Conservation (phyloP, 2,329 filamentous ascomycete species). For the Alternaria tenuissima region DNA sequence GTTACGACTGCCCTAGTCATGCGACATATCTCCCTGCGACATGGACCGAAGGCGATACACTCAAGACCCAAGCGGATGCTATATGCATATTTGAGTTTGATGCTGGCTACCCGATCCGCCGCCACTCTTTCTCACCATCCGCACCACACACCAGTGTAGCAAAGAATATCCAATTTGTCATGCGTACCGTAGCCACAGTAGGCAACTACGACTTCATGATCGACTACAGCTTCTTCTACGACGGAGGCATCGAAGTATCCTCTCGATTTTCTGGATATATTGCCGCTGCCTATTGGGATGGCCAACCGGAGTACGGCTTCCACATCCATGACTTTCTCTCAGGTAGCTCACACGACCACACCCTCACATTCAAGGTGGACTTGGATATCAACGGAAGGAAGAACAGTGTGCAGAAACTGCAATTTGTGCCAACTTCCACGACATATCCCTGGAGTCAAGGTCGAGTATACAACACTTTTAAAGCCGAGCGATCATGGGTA, state of each 20-base stretch:
- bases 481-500: slow-evolving; percentile 55
- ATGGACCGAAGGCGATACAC: slow-evolving; percentile 50
- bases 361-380: slow-evolving; percentile 54
- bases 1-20: slow-evolving; percentile 63
- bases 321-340: slow-evolving; percentile 50
- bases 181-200: slow-evolving; percentile 60
- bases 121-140: slow-evolving; percentile 32
- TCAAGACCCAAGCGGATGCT: slow-evolving; percentile 48
- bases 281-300: slow-evolving; percentile 33
- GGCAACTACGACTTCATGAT: slow-evolving; percentile 50
- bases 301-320: slow-evolving; percentile 49
- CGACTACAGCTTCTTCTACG: slow-evolving; percentile 39
- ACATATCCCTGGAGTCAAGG: slow-evolving; percentile 61
- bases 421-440: slow-evolving; percentile 54
- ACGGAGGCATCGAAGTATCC: slow-evolving; percentile 37
- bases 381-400: slow-evolving; percentile 48
- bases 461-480: slow-evolving; percentile 61
- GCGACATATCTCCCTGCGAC: slow-evolving; percentile 61
- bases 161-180: slow-evolving; percentile 50
- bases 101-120: slow-evolving; percentile 41
- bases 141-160: slow-evolving; percentile 39
- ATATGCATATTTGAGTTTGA: slow-evolving; percentile 52
- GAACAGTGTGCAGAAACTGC: slow-evolving; percentile 48
- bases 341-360: slow-evolving; percentile 50
- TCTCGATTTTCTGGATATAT: slow-evolving; percentile 43